These are phyloP conservation scores for Clitocybe nebularis DNA, from an alignment of 1,284 basidiomycete species.

Conservation along the genomic window DNA sequence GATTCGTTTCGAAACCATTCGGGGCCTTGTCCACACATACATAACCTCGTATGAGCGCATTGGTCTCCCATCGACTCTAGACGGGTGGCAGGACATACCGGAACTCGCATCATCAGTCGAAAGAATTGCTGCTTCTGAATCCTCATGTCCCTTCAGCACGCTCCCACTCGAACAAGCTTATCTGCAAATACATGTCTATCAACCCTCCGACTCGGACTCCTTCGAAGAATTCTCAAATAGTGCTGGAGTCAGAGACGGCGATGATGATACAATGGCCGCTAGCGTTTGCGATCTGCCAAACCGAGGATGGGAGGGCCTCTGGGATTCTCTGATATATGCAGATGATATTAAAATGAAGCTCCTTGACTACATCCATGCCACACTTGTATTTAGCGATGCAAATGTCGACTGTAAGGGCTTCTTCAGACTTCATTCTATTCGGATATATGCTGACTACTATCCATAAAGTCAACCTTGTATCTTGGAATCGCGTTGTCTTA, in stretches of 20 bases:
- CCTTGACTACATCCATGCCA: constrained; percentile 92
- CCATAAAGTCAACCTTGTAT: constrained; percentile 76
- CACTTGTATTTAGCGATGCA: constrained; percentile 85
- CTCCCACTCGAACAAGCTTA: constrained; percentile 55
- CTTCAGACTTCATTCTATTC: not conserved
- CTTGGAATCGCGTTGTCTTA: constrained; percentile 93
- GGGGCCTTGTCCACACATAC: constrained; percentile 57
- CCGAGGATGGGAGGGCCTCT: constrained; percentile 81
- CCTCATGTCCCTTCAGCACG: constrained; percentile 48
- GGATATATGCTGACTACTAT: not conserved
- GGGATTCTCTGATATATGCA: constrained; percentile 88
- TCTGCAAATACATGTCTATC: constrained; percentile 86
- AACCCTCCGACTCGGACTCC: constrained; percentile 64
- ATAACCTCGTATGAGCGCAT: constrained; percentile 58
- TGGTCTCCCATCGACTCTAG: constrained; percentile 60
- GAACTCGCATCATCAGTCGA: constrained; percentile 76
- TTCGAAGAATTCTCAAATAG: constrained; percentile 79
- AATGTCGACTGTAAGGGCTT: constrained; percentile 73
- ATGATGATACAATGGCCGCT: constrained; percentile 81
- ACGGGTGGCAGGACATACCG: constrained; percentile 71
- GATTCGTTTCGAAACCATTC: constrained; percentile 69
- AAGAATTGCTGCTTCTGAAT: constrained; percentile 73
- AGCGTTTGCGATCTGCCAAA: constrained; percentile 85
- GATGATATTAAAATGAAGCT: constrained; percentile 87
- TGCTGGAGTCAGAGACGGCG: constrained; percentile 54